Base-by-base conservation (phyloP, 2,329 filamentous ascomycete species). In the Trichoderma harzianum region DNA sequence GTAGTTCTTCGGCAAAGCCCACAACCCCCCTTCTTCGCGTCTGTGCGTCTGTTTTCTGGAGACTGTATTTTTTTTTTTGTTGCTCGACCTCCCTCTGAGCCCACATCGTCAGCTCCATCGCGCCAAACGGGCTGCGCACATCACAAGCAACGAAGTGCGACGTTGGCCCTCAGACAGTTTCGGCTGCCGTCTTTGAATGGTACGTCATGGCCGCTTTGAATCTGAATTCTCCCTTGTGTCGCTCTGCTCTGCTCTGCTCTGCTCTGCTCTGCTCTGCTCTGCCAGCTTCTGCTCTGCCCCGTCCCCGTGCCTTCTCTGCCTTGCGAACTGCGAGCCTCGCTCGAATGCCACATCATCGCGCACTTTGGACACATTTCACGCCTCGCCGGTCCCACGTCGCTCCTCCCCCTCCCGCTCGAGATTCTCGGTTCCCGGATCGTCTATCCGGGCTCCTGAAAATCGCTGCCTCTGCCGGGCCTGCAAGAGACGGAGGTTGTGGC, bases 101-200 rank as follows among this genome's bases (percentile, higher is more conserved):
- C 71, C 71, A 72, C 71, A 72, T 72, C 68, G 71, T 67, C 71
- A 71, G 71, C 67, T 67, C 63, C 68, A 69, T 72, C 66, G 66
- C 71, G 71, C 60, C 70, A 55, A 61, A 71, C 62, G 69, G 61
- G 62, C 61, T 66, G 69, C 60, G 69, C 69, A 71, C 69, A 71
- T 51, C 69, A 51, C 66, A 28, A 69, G 57, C 53, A 60, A 55
- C 58, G 34, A 70, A 70, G 58, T 70, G 68, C 68, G 68, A 70
- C 68, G 60, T 63, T 64, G 68, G 68, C 47, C 39, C 53, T 66
- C 55, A 55, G 51, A 67, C 60, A 70, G 60, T 39, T 26, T 55
- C 58, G 58, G 68, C 51, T 55, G 68, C 68, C 43, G 60, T 57
- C 65, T 65, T 72, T 72, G 66, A 72, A 72, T 69, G 71, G 71